Percentiles rank a stretch among this genome's conserved stretches.
Evolutionary conservation across 2,329 filamentous ascomycete species (phyloP).

Genomic region (Botryosphaeria dothidea): DNA sequence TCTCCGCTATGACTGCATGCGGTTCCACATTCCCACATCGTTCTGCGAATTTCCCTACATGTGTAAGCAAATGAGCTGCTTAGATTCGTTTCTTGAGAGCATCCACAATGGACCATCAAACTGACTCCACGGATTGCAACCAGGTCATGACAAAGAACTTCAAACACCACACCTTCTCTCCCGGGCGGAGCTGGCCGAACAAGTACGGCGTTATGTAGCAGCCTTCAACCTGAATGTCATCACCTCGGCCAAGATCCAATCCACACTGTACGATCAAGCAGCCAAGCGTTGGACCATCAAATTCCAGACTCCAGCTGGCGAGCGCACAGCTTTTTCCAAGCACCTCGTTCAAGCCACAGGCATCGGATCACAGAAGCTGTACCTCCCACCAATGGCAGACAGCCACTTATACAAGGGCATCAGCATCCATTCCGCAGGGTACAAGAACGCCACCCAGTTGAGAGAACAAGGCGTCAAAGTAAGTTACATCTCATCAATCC

Average conservation of each 20-base stretch:
- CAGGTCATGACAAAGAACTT: background rate
- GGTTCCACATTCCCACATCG: slow-evolving; percentile 42
- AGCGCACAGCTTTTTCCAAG: slow-evolving; percentile 21
- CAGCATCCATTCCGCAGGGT: slow-evolving; percentile 29
- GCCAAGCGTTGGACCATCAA: slow-evolving; percentile 30
- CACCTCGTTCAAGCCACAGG: no score
- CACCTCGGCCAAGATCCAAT: slow-evolving; percentile 28
- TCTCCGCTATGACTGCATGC: slow-evolving; percentile 37
- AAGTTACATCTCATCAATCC: background rate
- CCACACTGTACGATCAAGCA: slow-evolving; percentile 27
- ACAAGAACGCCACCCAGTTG: slow-evolving; percentile 25
- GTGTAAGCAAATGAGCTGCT: no score
- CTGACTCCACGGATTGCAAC: slow-evolving; percentile 23
- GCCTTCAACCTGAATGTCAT: slow-evolving; percentile 37
- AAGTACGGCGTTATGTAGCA: slow-evolving; percentile 25
- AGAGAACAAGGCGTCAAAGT: slow-evolving; percentile 25
- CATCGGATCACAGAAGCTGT: slow-evolving; percentile 24
- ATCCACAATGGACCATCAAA: no score
- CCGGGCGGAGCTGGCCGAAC: slow-evolving; percentile 19
- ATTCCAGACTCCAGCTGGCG: slow-evolving; percentile 21
- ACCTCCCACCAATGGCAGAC: slow-evolving; percentile 27
- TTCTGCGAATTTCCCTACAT: slow-evolving; percentile 40
- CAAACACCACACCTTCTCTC: slow-evolving; percentile 22
- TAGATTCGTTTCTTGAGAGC: no score
- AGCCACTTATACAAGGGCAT: slow-evolving; percentile 27